Evolutionary conservation across 2,329 filamentous ascomycete genomes (phyloP).

Genomic region (Mycocentrospora acerina): DNA sequence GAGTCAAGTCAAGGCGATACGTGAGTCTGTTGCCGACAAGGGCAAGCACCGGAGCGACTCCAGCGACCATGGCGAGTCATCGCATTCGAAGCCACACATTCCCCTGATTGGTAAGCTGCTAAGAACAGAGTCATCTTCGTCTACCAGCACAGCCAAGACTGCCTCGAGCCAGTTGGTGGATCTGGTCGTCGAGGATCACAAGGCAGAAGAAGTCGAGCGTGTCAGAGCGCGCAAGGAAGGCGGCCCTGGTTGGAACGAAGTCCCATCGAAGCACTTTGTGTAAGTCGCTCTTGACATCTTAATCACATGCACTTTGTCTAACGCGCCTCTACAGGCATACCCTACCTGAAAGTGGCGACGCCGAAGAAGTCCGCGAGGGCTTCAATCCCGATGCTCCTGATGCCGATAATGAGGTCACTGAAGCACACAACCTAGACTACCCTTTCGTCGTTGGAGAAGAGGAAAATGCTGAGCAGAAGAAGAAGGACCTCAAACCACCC

Average conservation of each 20-base stretch:
- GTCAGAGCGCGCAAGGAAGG: constrained; percentile 64
- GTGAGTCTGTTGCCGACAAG: constrained; percentile 43
- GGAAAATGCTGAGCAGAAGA: constrained; percentile 34
- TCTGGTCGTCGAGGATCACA: constrained; percentile 64
- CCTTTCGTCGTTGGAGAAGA: constrained; percentile 48
- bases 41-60: constrained; percentile 47
- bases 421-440: constrained; percentile 48
- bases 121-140: constrained; percentile 53
- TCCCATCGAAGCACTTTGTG: constrained; percentile 58
- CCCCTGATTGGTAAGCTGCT: constrained; percentile 44
- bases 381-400: constrained; percentile 54
- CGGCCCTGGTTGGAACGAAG: constrained; percentile 61
- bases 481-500: constrained; percentile 37
- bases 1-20: constrained; percentile 49
- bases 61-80: constrained; percentile 37
- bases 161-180: constrained; percentile 66
- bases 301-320: constrained; percentile 3
- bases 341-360: constrained; percentile 49
- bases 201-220: constrained; percentile 63
- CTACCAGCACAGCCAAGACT: constrained; percentile 52
- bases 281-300: constrained; percentile 35
- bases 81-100: constrained; percentile 33
- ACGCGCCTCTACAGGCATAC: constrained; percentile 41
- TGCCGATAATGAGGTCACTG: constrained; percentile 40
- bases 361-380: constrained; percentile 56